A percentile compares a stretch with the other conserved stretches of the same genome.
phyloP scores from a whole-genome alignment of 176 grass and related monocot species.

The Triticum monococcum region DNA sequence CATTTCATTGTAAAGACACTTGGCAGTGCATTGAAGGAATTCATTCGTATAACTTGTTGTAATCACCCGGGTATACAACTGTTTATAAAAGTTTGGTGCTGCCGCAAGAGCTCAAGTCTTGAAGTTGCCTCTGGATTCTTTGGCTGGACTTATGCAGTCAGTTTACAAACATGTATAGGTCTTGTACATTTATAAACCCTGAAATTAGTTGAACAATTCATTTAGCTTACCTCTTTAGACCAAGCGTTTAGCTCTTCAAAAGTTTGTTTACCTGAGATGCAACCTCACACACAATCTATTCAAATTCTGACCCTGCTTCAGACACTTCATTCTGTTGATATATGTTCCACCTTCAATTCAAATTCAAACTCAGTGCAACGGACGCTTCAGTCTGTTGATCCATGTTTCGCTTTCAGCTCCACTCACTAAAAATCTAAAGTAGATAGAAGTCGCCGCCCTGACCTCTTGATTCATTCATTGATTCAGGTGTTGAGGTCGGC shows the following conservation, averaged over 20 bases:
- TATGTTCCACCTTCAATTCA: no score
- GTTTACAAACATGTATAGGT: neutral
- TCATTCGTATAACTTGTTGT: neutral
- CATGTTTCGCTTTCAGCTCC: neutral
- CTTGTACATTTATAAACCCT: neutral
- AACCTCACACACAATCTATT: no score
- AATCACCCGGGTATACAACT: neutral
- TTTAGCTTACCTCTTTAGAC: no score
- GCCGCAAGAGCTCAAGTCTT: neutral
- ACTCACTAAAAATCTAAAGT: neutral
- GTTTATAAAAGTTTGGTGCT: neutral
- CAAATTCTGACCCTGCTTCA: no score
- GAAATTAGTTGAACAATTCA: neutral
- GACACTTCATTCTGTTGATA: no score
- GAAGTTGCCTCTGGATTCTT: neutral
- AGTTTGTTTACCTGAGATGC: no score
- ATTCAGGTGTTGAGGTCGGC: conserved; percentile 56
- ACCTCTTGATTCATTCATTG: neutral
- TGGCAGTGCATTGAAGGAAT: neutral
- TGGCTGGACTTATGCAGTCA: neutral
- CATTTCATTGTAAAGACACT: neutral
- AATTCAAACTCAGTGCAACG: neutral
- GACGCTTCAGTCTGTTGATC: neutral
- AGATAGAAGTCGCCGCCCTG: neutral
- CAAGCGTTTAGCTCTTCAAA: no score